phyloP scores from a whole-genome alignment of 192 early-diverging fungal species.

The Glomus cerebriforme region DNA sequence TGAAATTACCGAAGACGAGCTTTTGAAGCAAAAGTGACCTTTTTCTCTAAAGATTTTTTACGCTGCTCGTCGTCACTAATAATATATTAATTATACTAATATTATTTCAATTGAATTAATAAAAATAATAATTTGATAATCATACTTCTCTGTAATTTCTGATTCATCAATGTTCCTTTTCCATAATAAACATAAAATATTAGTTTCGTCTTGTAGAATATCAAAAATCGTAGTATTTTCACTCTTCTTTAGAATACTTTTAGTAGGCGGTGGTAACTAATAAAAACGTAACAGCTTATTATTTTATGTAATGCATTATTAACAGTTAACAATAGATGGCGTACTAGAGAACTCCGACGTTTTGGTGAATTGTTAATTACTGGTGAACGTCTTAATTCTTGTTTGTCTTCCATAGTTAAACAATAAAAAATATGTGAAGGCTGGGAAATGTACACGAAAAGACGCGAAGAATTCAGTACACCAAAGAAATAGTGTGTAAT shows the following conservation, averaged over 20 bases:
- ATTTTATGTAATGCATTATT: not conserved
- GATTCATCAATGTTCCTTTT: not conserved
- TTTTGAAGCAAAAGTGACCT: constrained; percentile 4
- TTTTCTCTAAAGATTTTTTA: not conserved
- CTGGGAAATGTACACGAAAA: not conserved
- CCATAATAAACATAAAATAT: not conserved
- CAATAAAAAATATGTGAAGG: not conserved
- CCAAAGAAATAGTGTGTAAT: too few species aligned
- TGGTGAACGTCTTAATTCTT: not conserved
- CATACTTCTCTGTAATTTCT: not conserved
- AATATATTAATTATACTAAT: not conserved
- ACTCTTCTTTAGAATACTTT: constrained; percentile 9
- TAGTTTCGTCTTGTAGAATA: constrained; percentile 8
- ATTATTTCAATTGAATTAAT: too few species aligned
- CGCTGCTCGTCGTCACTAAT: not conserved
- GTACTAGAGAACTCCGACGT: not conserved
- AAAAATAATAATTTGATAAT: not conserved
- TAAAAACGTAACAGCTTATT: too few species aligned
- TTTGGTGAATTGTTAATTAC: not conserved
- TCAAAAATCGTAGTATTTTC: constrained; percentile 16
- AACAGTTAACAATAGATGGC: not conserved
- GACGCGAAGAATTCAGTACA: not conserved
- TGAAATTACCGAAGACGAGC: constrained; percentile 1
- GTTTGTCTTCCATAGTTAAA: not conserved
- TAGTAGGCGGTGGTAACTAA: not conserved